phyloP scores from a whole-genome alignment of 139 green algal genomes.

The Nannochloris sp. region DNA sequence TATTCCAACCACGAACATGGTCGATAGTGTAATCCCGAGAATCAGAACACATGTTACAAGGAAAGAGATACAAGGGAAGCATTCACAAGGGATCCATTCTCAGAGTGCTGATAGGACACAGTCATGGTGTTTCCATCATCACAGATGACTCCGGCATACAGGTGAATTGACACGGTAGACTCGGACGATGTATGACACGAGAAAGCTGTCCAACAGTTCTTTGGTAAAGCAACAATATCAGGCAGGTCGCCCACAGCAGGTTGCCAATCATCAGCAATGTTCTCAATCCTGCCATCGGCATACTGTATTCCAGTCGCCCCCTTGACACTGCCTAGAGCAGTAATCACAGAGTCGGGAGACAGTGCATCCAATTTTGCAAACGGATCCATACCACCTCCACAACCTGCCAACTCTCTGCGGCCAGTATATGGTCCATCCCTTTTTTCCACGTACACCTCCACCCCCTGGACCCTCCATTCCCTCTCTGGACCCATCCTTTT shows the following conservation, averaged over 20 bases:
- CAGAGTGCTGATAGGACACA: neutral
- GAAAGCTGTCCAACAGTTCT: constrained; percentile 8
- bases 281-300: neutral
- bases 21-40: too few relatives aligned
- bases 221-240: neutral
- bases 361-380: constrained; percentile 26
- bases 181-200: neutral
- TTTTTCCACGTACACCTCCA: constrained; percentile 40
- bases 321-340: constrained; percentile 27
- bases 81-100: too few relatives aligned
- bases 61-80: too few relatives aligned
- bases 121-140: constrained; percentile 12
- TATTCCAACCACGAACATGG: too few relatives aligned
- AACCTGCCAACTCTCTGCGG: constrained; percentile 37
- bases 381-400: constrained; percentile 34
- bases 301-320: constrained; percentile 8
- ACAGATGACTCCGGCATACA: constrained; percentile 12
- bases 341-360: neutral
- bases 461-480: constrained; percentile 16
- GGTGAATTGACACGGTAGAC: too few relatives aligned
- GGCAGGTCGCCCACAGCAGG: too few relatives aligned
- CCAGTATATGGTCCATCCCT: constrained; percentile 42
- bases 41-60: too few relatives aligned
- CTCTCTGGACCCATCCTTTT: constrained; percentile 14
- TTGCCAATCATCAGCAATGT: neutral